Evolutionary conservation across 805 yeast genomes (phyloP).

Genomic region (Phaffomyces opuntiae): DNA sequence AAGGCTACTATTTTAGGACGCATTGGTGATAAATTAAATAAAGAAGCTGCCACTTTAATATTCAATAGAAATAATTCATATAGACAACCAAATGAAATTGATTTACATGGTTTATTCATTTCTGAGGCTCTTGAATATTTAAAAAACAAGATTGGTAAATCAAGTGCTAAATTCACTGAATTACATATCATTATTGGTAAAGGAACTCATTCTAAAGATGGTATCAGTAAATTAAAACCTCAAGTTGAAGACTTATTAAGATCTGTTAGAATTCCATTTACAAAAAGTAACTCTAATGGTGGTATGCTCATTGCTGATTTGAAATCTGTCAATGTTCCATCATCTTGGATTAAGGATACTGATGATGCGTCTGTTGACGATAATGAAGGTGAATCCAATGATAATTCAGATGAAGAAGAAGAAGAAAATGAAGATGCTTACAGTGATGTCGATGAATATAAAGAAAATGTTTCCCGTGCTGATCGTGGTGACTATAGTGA

Average conservation of each 20-base stretch:
- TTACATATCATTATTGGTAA: constrained; percentile 87
- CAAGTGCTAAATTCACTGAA: constrained; percentile 45
- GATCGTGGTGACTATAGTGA: background rate
- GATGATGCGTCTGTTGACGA: background rate
- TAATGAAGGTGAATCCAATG: background rate
- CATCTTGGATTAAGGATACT: constrained; percentile 20
- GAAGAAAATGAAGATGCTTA: background rate
- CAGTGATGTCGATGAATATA: background rate
- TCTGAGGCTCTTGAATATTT: constrained; percentile 78
- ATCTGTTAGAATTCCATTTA: constrained; percentile 52
- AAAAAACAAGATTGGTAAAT: constrained; percentile 61
- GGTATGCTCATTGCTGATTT: constrained; percentile 77
- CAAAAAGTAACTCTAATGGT: constrained; percentile 60
- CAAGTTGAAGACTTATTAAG: constrained; percentile 73
- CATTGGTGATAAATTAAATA: constrained; percentile 62
- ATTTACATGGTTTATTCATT: constrained; percentile 84
- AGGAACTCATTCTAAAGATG: constrained; percentile 75
- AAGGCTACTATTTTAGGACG: constrained; percentile 51
- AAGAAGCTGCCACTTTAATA: constrained; percentile 82
- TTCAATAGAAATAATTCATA: constrained; percentile 83
- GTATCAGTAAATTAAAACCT: constrained; percentile 82
- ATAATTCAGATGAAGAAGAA: background rate
- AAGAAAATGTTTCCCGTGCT: background rate
- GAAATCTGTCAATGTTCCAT: constrained; percentile 36
- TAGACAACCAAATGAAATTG: constrained; percentile 76